Percentiles rank a stretch among this genome's conserved stretches.
phyloP scores from a whole-genome alignment of 2,329 filamentous ascomycete species.

The Ophiostoma sp. region DNA sequence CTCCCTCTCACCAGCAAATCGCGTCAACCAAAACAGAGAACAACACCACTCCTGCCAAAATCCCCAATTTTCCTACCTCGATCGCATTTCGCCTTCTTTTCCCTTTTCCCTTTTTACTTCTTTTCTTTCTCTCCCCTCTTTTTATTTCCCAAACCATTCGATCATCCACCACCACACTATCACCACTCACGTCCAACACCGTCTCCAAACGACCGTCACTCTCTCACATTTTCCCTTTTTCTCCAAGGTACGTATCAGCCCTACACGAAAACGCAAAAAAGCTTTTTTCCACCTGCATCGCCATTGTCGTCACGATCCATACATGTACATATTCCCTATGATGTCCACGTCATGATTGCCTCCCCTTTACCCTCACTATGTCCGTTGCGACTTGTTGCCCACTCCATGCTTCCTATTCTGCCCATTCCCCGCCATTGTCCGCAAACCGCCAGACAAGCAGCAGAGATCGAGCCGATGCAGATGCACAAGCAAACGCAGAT shows the following conservation, averaged over 20 bases:
- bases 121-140: not conserved
- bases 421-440: not conserved
- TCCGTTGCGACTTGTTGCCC: not conserved
- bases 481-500: not conserved
- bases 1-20: conserved; percentile 21
- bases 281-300: conserved; percentile 1
- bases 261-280: not conserved
- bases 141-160: conserved; percentile 7
- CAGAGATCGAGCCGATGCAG: conserved; percentile 8
- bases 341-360: not conserved
- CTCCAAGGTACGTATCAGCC: conserved; percentile 21
- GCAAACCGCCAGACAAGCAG: not conserved
- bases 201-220: not conserved
- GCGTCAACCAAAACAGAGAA: conserved; percentile 26
- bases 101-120: not conserved
- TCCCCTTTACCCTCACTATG: not conserved
- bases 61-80: conserved; percentile 24
- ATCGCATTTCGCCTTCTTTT: conserved; percentile 22
- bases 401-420: not conserved
- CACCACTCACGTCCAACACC: not conserved
- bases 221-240: not conserved
- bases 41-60: conserved; percentile 21
- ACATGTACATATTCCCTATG: not conserved
- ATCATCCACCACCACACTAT: conserved; percentile 15
- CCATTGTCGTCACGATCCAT: conserved; percentile 1